Evolutionary conservation across 176 grass and related monocot species (phyloP), one percentile per base, ranked within the genome.

Genomic region (Rhynchospora pubera): DNA sequence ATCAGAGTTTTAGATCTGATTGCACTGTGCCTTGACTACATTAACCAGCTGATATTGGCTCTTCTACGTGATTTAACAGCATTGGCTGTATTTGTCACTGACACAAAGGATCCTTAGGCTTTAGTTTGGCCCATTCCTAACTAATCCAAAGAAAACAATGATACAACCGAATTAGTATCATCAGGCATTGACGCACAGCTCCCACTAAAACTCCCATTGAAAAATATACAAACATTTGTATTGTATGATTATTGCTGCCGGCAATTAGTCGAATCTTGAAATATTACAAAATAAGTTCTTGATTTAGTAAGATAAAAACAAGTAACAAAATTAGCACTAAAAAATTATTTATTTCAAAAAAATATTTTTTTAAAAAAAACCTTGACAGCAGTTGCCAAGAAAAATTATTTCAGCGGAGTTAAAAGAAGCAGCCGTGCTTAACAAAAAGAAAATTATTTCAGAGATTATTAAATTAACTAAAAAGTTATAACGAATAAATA

Each of bases 61-160:
- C 19, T 61, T 22, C 23, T 21, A 22, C 8, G 42, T 8, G 32
- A 68, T 44, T 9, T 68, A 44, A 32, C 72, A 77, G 72, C 55
- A 80, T 80, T 80, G 28, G 78, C 58, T 80, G 57, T 18, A 47
- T 5, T 4, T 3, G 10, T 62, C 11, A 63, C 16, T 44, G 57
- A 4, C 79, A n/a, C 21, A 67, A 44, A 66, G 52, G 61, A 82
- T 82, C 57, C 1, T 16, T 50, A 15, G 1, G 23, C 18, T 61
- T 50, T 18, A 34, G 60, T 45, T 44, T 15, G 61, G 21, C 61
- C 61, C 11, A 53, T 43, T 82, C 22, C 6, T 82, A 67, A 82
- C 79, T 82, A 82, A 65, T 82, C 59, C 79, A 82, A 82, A 67
- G 79, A 82, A 67, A 82, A 67, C 43, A 66, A 82, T 82, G 79